Evolutionary conservation across 2,329 filamentous ascomycete genomes (phyloP).

Genomic region (Onygena corvina): DNA sequence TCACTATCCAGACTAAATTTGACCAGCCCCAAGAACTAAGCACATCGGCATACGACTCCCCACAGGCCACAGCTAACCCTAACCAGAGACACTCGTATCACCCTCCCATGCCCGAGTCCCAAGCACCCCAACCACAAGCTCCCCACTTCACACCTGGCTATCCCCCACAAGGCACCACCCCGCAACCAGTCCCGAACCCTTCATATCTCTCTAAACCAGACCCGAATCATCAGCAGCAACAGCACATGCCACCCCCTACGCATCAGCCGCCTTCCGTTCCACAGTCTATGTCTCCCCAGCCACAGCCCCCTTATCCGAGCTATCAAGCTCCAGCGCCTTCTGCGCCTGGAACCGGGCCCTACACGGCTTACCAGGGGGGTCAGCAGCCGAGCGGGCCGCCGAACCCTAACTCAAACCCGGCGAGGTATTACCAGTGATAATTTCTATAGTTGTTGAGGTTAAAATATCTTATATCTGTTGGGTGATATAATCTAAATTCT

Average conservation of each 20-base stretch:
- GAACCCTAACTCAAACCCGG: constrained; percentile 26
- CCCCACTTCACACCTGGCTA: constrained; percentile 29
- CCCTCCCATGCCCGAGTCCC: constrained; percentile 18
- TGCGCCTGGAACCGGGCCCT: constrained; percentile 17
- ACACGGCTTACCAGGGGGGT: constrained; percentile 31
- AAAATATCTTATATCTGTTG: no score
- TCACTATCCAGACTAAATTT: constrained; percentile 55
- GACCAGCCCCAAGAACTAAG: constrained; percentile 65
- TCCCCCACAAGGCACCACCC: constrained; percentile 24
- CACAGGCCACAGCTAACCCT: constrained; percentile 38
- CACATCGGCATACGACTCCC: constrained; percentile 65
- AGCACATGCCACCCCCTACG: constrained; percentile 23
- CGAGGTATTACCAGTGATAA: constrained; percentile 29
- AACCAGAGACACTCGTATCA: constrained; percentile 27
- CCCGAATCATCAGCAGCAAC: constrained; percentile 23
- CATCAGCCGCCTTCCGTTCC: constrained; percentile 29
- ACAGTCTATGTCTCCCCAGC: constrained; percentile 21
- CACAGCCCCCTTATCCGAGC: constrained; percentile 26
- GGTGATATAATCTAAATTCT: no score
- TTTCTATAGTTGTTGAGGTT: neutral
- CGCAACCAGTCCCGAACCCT: constrained; percentile 14
- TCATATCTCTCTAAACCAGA: constrained; percentile 15
- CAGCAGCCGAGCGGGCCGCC: constrained; percentile 16
- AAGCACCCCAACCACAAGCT: constrained; percentile 22
- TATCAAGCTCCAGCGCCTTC: constrained; percentile 21